Base-by-base conservation (phyloP, 2,329 filamentous ascomycete species). In the Colletotrichum phormii region DNA sequence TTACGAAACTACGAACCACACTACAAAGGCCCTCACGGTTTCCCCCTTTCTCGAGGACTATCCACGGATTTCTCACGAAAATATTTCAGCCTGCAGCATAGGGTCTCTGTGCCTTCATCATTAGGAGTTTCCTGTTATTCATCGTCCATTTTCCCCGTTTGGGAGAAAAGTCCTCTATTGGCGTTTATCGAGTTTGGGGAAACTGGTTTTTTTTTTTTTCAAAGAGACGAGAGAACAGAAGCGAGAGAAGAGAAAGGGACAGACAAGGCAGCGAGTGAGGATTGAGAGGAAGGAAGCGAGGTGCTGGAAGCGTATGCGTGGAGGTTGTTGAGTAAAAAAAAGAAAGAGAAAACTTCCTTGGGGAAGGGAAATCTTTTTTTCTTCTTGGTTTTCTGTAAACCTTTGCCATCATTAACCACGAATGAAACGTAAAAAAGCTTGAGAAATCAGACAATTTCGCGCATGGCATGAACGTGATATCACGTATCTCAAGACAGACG, bases 161-260 rank as follows among this genome's bases (percentile, higher is more conserved):
- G 18, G 13, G 35, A 18, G 24, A 29, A 61, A 61, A 55, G 46
- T 65, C 55, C 54, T 35, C 35, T 33, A 51, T 11, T 49, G 71
- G 71, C 71, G 71, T 73, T 73, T 59, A 49, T 73, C 61, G 71
- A 73, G 71, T 73, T 64, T 64, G 54, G 66, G 66, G 71, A 54
- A 29, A 65, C n/a, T 49, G 42, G 18, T 18, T 35, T 63, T 35
- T 31, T 63, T 22, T 18, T 26, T 12, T 37, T 53, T 61, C 61
- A 65, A 64, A 65, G 66, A 73, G 53, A 72, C 42, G 58, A 53
- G 58, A 53, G 67, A 54, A 63, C 37, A 59, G 26, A 53, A 66
- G 63, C 8, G 37, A 58, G 53, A 24, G 57, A 49, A 46, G 55
- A 57, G 31, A 49, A 22, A 49, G 11, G 12, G 53, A 26, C 29